Evolutionary conservation across 805 yeast species (phyloP).

Genomic region (Candida gorgasii): DNA sequence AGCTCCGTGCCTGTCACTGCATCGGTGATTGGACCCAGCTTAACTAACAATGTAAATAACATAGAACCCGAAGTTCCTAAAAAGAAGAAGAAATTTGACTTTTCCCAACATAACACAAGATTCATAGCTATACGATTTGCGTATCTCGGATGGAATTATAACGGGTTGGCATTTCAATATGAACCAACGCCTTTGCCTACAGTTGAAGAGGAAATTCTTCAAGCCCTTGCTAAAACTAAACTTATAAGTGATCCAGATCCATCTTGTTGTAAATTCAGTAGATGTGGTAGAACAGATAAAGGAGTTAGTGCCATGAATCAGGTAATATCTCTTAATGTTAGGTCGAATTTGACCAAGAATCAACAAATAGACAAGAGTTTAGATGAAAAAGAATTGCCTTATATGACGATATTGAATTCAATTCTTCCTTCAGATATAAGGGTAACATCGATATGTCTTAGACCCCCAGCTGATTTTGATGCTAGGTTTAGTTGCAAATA

Average conservation of each 20-base stretch:
- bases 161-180: slow-evolving; percentile 82
- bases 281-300: slow-evolving; percentile 93
- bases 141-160: slow-evolving; percentile 92
- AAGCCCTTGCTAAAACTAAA: slow-evolving; percentile 68
- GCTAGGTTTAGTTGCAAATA: slow-evolving; percentile 89
- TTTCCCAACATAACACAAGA: slow-evolving; percentile 60
- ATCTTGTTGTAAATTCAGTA: slow-evolving; percentile 66
- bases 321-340: slow-evolving; percentile 75
- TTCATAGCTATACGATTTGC: slow-evolving; percentile 81
- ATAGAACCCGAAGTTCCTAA: background rate
- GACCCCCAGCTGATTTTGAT: slow-evolving; percentile 83
- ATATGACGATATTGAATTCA: slow-evolving; percentile 72
- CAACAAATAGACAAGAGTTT: slow-evolving; percentile 57
- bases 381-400: slow-evolving; percentile 74
- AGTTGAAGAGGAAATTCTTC: slow-evolving; percentile 73
- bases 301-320: slow-evolving; percentile 99
- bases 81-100: slow-evolving; percentile 56
- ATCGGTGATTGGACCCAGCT: no score
- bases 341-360: slow-evolving; percentile 65
- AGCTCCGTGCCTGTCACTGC: no score
- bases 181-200: slow-evolving; percentile 81
- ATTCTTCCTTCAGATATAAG: slow-evolving; percentile 79
- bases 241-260: slow-evolving; percentile 64
- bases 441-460: slow-evolving; percentile 75
- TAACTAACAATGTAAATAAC: background rate